A percentile compares a stretch with the other conserved stretches of the same genome.
These are phyloP conservation scores for Psilocybe cyanescens DNA, from an alignment of 768 basidiomycete species.

Conservation along the genomic window DNA sequence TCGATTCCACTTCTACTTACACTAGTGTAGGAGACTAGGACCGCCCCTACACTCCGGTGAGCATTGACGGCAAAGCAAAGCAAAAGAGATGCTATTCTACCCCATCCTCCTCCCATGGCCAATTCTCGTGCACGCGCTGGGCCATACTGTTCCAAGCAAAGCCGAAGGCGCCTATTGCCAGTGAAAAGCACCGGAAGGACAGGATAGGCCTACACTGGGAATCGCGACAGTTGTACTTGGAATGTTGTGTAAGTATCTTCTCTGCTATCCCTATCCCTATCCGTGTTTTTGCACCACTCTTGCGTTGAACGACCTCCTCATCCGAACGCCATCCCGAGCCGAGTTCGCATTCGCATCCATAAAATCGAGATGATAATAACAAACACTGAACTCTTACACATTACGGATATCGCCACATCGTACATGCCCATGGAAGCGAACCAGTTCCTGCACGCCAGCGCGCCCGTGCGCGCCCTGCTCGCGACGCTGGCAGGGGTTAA, in stretches of 20 bases:
- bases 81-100: not conserved
- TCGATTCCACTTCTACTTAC: not conserved
- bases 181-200: not conserved
- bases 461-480: not conserved
- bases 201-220: not conserved
- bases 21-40: too few species aligned
- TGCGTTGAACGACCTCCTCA: not conserved
- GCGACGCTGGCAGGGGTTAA: not conserved
- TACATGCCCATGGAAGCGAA: slow-evolving; percentile 6
- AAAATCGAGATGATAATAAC: not conserved
- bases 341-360: not conserved
- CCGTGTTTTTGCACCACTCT: not conserved
- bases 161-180: not conserved
- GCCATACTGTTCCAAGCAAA: not conserved
- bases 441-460: slow-evolving; percentile 6
- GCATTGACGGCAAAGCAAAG: too few species aligned
- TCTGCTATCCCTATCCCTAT: too few species aligned
- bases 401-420: not conserved
- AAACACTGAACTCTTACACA: not conserved
- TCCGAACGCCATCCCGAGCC: too few species aligned
- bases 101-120: slow-evolving; percentile 4
- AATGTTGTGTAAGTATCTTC: not conserved
- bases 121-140: slow-evolving; percentile 1
- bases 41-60: too few species aligned
- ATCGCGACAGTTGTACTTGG: slow-evolving; percentile 2